These are phyloP conservation scores for Xylaria digitata DNA, from an alignment of 2,329 filamentous ascomycete genomes.

Conservation along the genomic window DNA sequence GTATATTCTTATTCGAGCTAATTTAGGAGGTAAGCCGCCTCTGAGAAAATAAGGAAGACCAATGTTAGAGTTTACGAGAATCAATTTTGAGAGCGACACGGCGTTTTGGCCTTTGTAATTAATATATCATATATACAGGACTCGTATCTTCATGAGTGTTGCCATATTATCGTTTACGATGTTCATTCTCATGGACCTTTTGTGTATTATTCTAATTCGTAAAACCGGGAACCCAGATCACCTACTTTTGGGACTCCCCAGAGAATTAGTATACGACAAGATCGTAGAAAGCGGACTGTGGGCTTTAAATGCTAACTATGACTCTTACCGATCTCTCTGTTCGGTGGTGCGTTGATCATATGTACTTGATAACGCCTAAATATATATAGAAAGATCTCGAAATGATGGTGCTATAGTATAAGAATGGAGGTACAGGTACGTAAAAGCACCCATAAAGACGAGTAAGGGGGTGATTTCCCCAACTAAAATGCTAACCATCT, in stretches of 20 bases:
- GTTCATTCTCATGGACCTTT: background rate
- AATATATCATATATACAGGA: background rate
- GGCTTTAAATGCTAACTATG: background rate
- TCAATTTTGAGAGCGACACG: conserved; percentile 14
- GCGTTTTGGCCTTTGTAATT: conserved; percentile 19
- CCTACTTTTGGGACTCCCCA: background rate
- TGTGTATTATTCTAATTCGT: background rate
- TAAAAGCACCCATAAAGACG: background rate
- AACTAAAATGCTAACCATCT: background rate
- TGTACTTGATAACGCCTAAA: background rate
- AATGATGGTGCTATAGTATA: background rate
- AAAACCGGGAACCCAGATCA: background rate
- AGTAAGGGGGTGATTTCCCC: background rate
- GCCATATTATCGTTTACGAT: conserved; percentile 1
- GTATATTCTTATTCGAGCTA: conserved; percentile 5
- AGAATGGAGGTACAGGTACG: background rate
- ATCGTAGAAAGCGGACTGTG: background rate
- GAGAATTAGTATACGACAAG: background rate
- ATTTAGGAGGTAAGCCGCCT: background rate
- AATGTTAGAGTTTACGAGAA: background rate
- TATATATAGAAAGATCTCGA: background rate
- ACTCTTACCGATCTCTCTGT: background rate
- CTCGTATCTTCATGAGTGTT: conserved; percentile 4
- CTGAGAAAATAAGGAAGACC: background rate
- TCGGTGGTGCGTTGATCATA: background rate